These are phyloP conservation scores for Calendula officinalis DNA, from an alignment of 129 eudicot genomes.

Conservation along the genomic window DNA sequence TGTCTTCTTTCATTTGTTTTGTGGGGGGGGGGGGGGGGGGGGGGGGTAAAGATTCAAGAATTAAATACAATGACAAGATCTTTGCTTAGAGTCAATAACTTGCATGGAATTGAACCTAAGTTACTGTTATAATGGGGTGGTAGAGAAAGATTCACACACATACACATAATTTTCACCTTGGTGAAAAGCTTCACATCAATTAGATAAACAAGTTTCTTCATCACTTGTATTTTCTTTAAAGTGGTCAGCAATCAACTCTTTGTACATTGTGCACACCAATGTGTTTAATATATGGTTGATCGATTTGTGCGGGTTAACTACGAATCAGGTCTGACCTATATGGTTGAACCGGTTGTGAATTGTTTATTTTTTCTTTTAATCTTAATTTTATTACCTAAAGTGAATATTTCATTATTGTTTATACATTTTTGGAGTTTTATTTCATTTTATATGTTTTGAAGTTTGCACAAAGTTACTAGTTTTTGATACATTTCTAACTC, in stretches of 20 bases:
- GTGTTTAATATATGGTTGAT: no score
- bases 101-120: slow-evolving; percentile 18
- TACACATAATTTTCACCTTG: slow-evolving; percentile 17
- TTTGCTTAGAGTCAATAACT: slow-evolving; percentile 21
- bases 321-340: no score
- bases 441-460: no score
- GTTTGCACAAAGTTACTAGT: no score
- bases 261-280: slow-evolving; percentile 19
- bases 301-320: no score
- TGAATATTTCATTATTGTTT: no score
- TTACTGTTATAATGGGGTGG: slow-evolving; percentile 5
- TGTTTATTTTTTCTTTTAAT: no score
- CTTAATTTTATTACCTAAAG: no score
- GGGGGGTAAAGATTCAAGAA: slow-evolving; percentile 9
- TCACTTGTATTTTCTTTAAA: slow-evolving; percentile 22
- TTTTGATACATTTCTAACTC: no score
- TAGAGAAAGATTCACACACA: neutral
- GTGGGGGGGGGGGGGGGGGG: slow-evolving; percentile 8
- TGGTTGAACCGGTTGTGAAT: no score
- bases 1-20: slow-evolving; percentile 20
- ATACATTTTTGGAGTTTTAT: no score
- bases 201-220: slow-evolving; percentile 25
- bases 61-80: slow-evolving; percentile 20
- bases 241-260: slow-evolving; percentile 26
- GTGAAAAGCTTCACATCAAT: slow-evolving; percentile 40